A percentile compares a stretch with the other conserved stretches of the same genome.
Conservation (phyloP, 2,329 filamentous ascomycete species). For the Exophiala phaeomuriformis region DNA sequence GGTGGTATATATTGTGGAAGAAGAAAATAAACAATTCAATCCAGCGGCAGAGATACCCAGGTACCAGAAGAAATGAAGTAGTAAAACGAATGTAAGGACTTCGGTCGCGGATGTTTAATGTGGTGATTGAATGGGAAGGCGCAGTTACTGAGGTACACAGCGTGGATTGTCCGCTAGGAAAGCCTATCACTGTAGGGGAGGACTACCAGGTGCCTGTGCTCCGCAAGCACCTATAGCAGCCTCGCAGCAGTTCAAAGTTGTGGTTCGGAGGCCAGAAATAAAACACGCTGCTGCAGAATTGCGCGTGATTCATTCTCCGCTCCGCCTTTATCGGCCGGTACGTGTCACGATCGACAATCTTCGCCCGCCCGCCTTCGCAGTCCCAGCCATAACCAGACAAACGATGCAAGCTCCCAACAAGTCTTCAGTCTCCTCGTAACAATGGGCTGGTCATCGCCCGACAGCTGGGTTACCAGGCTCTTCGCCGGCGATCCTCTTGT, state of each 20-base stretch:
- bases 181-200: background rate
- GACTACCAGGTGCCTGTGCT: too few species aligned
- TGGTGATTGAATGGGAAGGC: background rate
- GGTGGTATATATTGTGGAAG: background rate
- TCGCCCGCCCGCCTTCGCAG: background rate
- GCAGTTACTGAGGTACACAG: background rate
- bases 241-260: too few species aligned
- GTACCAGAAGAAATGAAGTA: background rate
- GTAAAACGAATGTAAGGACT: background rate
- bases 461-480: conserved; percentile 36
- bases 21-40: background rate
- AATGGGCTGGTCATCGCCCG: conserved; percentile 35
- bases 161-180: background rate
- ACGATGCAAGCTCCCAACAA: background rate
- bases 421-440: conserved; percentile 2
- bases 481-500: conserved; percentile 38
- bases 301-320: background rate
- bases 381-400: background rate
- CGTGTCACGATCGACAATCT: background rate
- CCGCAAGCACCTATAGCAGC: too few species aligned
- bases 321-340: background rate
- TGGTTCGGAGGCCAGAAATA: background rate
- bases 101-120: background rate
- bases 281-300: background rate
- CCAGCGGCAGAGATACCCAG: background rate